Evolutionary conservation across 148 eudicot species (phyloP), one percentile per base, ranked within the genome.

Genomic region (Fallopia convolvulus): DNA sequence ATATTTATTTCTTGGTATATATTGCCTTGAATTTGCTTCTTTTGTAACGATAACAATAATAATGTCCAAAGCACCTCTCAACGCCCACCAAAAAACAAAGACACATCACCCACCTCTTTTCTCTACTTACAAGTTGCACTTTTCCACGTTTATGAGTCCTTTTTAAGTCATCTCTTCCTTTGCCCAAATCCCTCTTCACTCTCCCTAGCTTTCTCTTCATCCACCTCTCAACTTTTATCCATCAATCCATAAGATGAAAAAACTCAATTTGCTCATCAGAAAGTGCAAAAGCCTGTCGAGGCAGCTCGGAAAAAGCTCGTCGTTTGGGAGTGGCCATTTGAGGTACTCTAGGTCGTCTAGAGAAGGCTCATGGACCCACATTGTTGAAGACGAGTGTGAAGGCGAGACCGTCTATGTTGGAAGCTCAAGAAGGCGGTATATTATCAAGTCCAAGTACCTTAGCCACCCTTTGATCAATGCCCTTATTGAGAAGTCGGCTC

Each of bases 271-370:
- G 46, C 30, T 92, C 61, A 83, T 92, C 47, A 86, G 90, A 65
- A 92, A 85, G 80, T 92, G 97, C 86, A 92, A 92, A 86, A 90
- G 89, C 53, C 77, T 92, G 58, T 90, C 97, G 15, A 84, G 83
- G 75, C 90, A 92, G 70, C 81, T 92, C 26, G 79, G 85, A 11
- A 83, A 91, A 77, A 68, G 72, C 72, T 33, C 72, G 11, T 86
- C 84, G 8, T 83, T 90, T 7, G 84, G 91, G 13, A 85, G 83
- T 71, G 82, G 81, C 2, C 88, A 86, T 71, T 77, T 89, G 23
- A 80, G 93, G 80, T 76, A 76, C 70, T 89, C 93, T 32, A 88
- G 78, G 50, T 92, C 97, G 7, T 77, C 80, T 0, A 83, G 88
- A 46, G 85, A 85, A 52, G 80, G 80, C 21, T 8, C 72, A 8